phyloP scores from a whole-genome alignment of 2,329 filamentous ascomycete species.

The Fusarium sororula region DNA sequence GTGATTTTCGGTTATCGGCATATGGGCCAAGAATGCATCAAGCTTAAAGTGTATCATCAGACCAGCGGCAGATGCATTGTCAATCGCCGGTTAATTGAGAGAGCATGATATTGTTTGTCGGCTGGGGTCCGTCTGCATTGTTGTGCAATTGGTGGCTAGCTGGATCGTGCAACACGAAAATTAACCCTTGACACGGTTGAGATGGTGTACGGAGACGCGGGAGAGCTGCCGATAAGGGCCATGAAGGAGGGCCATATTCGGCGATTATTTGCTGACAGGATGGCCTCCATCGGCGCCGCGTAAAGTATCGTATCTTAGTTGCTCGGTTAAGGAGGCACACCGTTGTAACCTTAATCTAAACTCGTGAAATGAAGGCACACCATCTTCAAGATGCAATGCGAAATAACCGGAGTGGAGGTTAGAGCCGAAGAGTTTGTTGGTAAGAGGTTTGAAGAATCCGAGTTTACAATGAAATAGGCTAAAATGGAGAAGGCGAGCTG shows the following conservation, averaged over 20 bases:
- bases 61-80: not conserved
- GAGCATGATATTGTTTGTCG: not conserved
- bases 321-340: not conserved
- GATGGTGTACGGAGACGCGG: conserved; percentile 32
- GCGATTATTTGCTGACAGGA: conserved; percentile 17
- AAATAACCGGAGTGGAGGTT: not conserved
- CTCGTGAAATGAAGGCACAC: conserved; percentile 7
- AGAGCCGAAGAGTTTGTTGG: not conserved
- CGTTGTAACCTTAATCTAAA: conserved; percentile 8
- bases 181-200: not conserved
- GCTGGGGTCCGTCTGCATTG: not conserved
- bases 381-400: not conserved
- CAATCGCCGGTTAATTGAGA: not conserved
- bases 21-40: not conserved
- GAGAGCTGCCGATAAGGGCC: conserved; percentile 29
- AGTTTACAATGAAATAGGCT: conserved; percentile 4
- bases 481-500: conserved; percentile 2
- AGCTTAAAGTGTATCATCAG: not conserved
- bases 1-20: conserved; percentile 20
- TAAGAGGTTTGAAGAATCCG: not conserved
- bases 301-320: not conserved
- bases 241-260: not conserved
- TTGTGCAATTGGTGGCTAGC: not conserved
- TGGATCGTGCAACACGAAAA: not conserved
- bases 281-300: not conserved